Evolutionary conservation across 2,329 filamentous ascomycete species (phyloP), one percentile per base, ranked within the genome.

Genomic region (Cercospora canescens): DNA sequence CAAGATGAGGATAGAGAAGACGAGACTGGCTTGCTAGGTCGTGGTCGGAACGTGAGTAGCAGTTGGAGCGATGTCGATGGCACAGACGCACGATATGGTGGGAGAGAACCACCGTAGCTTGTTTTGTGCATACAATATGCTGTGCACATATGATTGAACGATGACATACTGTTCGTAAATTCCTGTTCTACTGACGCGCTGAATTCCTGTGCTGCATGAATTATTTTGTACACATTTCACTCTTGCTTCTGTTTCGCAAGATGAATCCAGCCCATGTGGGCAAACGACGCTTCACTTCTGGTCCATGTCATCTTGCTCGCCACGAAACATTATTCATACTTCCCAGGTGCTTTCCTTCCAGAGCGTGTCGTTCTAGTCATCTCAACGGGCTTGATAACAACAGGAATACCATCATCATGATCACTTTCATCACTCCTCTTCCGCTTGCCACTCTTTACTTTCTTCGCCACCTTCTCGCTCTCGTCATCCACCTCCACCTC

Each of bases 21-120:
- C 64, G 77, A 79, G 69, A 69, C 75, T n/a, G 81, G 80, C 1
- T 65, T 82, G 48, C 70, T 83, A 8, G 52, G 41, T 16, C 59
- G 60, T 32, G 60, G 64, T 7, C 39, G 41, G 7, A 16, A 35
- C 7, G 24, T 41, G 11, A 61, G 32, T 26, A 37, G 30, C 18
- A 61, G 59, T 26, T 61, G 59, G 59, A 52, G n/a, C 16, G 45
- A 61, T 54, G 16, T 56, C 9, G 52, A 35, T 8, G 52, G 32
- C 28, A n/a, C 32, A 12, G 52, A 32, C 8, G n/a, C 30, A 32
- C 26, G 24, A 28, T 45, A 48, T 30, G 34, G 39, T 2, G 28
- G 41, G 8, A 48, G 59, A 35, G 59, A 61, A 32, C 59, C 59
- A 4, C 41, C 41, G 14, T 61, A 52, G 30, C 24, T 34, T 35